These are phyloP conservation scores for Euclidium syriacum DNA, from an alignment of 345 rosid genomes.

Conservation along the genomic window DNA sequence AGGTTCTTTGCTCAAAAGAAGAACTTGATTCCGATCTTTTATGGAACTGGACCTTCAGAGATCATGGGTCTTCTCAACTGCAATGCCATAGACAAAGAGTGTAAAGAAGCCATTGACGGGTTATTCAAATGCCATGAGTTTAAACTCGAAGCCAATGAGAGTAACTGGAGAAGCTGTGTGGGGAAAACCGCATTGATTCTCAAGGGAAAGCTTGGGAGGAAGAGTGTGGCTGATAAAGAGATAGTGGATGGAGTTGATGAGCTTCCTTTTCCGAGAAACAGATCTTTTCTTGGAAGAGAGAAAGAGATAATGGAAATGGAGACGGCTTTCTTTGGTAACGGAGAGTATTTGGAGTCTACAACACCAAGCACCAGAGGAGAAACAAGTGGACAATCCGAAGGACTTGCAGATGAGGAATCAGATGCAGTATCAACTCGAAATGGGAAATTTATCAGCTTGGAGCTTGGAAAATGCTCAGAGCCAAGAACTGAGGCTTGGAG, in stretches of 20 bases:
- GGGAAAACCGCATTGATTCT: conserved; percentile 47
- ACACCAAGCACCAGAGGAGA: conserved; percentile 50
- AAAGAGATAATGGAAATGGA: conserved; percentile 74
- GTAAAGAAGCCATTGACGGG: conserved; percentile 83
- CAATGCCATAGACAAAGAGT: conserved; percentile 60
- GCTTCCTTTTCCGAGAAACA: conserved; percentile 71
- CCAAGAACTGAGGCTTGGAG: conserved; percentile 56
- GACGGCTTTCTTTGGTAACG: conserved; percentile 59
- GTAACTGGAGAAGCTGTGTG: conserved; percentile 82
- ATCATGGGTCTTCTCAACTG: conserved; percentile 53
- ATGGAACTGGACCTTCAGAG: conserved; percentile 60
- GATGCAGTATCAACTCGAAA: conserved; percentile 38
- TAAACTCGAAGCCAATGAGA: conserved; percentile 70
- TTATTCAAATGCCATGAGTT: conserved; percentile 66
- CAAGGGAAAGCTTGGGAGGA: conserved; percentile 73
- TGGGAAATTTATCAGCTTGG: conserved; percentile 62
- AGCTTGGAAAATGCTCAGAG: conserved; percentile 64
- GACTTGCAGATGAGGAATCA: conserved; percentile 74
- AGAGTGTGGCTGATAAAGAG: conserved; percentile 55
- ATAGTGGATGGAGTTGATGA: conserved; percentile 48
- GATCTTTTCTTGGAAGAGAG: conserved; percentile 70
- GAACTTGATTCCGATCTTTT: conserved; percentile 79
- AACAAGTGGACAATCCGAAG: conserved; percentile 74
- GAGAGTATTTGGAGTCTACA: conserved; percentile 42
- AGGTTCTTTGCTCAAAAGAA: conserved; percentile 86